Evolutionary conservation across 129 eudicot genomes (phyloP), one percentile per base, ranked within the genome.

Genomic region (Artemisia argyi): DNA sequence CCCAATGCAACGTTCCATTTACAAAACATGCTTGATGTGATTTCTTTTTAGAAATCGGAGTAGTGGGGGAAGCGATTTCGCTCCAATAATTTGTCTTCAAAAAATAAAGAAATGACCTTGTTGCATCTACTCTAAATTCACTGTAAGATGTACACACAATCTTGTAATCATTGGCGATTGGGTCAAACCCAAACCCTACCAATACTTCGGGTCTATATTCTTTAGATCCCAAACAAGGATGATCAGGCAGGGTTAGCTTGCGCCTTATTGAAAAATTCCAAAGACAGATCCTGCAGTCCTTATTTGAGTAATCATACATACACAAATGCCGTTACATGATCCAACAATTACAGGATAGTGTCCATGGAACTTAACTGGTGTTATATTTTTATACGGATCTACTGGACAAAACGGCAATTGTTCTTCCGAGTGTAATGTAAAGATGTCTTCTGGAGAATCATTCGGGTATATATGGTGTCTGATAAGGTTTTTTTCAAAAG

Each of bases 181-280:
- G n/a, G n/a, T n/a, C n/a, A n/a, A n/a, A n/a, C n/a, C n/a, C n/a
- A n/a, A n/a, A n/a, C n/a, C n/a, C n/a, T n/a, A n/a, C n/a, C n/a
- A n/a, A n/a, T n/a, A n/a, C n/a, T n/a, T n/a, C n/a, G n/a, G n/a
- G n/a, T n/a, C n/a, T n/a, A 5, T 5, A 6, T 35, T 5, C 4
- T 30, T 3, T 30, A 30, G 35, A 30, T 30, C 60, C 17, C 26
- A 56, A 56, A 56, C 26, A 56, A 56, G 30, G 61, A 56, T 17
- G 10, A 56, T 3, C 4, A 11, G 61, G 61, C 1, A 16, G 61
- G 13, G 30, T 56, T 19, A 56, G 19, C 0, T 56, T 7, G 28
- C 30, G 30, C 61, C 30, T 56, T 9, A 56, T 56, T 56, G 61
- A 56, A 9, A 56, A 19, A 24, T 56, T 56, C 61, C 61, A 56